Conservation (phyloP, 2,329 filamentous ascomycete species). For the Fusarium verticillioides region DNA sequence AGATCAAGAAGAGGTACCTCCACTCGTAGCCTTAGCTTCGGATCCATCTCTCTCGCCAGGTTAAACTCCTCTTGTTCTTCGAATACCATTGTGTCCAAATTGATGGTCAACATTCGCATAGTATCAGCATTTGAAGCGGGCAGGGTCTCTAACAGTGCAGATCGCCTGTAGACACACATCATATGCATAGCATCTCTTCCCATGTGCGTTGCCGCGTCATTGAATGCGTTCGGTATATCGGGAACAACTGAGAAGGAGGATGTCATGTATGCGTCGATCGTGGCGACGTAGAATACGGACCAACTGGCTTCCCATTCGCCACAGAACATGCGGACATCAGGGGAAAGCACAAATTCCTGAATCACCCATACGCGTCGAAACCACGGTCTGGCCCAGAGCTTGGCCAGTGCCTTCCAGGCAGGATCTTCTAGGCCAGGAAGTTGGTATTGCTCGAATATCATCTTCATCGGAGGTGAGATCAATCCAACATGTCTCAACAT, state of each 20-base stretch:
- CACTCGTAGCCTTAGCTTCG: neutral
- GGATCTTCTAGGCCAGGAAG: neutral
- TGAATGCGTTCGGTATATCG: neutral
- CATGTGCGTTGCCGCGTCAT: neutral
- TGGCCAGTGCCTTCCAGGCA: neutral
- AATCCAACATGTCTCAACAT: rapidly evolving
- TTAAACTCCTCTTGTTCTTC: neutral
- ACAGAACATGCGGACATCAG: neutral
- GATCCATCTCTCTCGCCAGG: neutral
- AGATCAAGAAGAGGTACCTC: neutral
- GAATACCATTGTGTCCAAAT: neutral
- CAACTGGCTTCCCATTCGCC: neutral
- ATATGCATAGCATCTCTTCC: neutral
- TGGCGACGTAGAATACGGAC: neutral
- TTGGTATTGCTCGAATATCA: rapidly evolving
- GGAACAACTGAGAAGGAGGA: neutral
- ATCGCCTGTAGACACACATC: neutral
- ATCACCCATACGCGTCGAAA: neutral
- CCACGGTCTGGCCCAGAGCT: neutral
- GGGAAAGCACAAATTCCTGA: neutral
- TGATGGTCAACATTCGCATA: neutral
- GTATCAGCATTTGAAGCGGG: neutral
- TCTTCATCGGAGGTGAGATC: rapidly evolving
- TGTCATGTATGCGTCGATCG: neutral
- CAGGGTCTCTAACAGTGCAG: rapidly evolving